Conservation (phyloP, 371 early-diverging fungal genomes). For the Mucor mucedo region DNA sequence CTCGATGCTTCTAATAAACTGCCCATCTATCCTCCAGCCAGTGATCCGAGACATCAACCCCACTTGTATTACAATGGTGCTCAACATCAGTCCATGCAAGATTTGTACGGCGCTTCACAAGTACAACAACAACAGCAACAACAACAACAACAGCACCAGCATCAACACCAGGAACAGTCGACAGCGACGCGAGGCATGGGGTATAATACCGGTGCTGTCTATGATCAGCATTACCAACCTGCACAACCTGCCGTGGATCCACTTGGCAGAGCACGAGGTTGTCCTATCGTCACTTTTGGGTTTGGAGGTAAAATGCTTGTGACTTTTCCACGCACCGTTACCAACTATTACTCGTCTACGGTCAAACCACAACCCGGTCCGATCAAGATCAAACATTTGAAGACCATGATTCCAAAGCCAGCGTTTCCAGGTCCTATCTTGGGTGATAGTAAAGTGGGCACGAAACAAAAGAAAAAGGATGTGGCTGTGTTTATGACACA, state of each 20-base stretch:
- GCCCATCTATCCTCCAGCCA: slow-evolving; percentile 18
- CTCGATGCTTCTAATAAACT: slow-evolving; percentile 6
- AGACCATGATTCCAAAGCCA: slow-evolving; percentile 17
- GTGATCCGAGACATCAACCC: slow-evolving; percentile 1
- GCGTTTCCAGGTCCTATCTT: slow-evolving; percentile 57
- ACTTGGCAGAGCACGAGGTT: slow-evolving; percentile 69
- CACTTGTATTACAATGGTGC: slow-evolving; percentile 18
- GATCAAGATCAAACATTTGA: slow-evolving; percentile 56
- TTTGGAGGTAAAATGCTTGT: slow-evolving; percentile 86
- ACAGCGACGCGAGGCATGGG: not conserved
- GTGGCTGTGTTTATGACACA: slow-evolving; percentile 59
- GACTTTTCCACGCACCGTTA: slow-evolving; percentile 75
- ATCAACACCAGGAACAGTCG: too few species aligned
- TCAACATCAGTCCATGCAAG: slow-evolving; percentile 32
- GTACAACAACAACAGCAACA: not conserved
- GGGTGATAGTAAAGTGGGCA: slow-evolving; percentile 55
- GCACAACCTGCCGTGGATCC: slow-evolving; percentile 57
- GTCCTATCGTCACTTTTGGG: slow-evolving; percentile 81
- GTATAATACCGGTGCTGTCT: not conserved
- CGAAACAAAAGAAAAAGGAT: slow-evolving; percentile 74
- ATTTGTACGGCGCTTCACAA: slow-evolving; percentile 16
- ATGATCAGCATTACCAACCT: slow-evolving; percentile 18
- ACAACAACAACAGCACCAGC: too few species aligned
- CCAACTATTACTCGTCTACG: slow-evolving; percentile 41
- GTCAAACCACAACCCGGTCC: slow-evolving; percentile 65